Evolutionary conservation across 1,284 basidiomycete genomes (phyloP), one percentile per base, ranked within the genome.

Genomic region (Sporisorium scitamineum): DNA sequence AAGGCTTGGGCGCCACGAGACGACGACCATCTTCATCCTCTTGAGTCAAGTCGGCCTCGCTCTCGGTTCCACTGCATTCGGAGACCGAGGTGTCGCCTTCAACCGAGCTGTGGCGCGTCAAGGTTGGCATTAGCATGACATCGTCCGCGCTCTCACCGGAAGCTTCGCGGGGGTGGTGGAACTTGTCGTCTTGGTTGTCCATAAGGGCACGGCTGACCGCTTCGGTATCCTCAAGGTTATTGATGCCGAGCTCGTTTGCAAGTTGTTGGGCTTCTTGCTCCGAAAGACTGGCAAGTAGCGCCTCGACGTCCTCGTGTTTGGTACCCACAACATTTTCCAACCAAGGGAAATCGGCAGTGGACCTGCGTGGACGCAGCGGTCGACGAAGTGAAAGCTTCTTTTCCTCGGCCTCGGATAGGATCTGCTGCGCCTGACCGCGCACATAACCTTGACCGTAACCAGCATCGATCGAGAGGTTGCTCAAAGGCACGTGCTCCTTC

Each of bases 361-460:
- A 71, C 26, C 64, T 54, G n/a, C 73, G 68, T 2, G 73, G 60
- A 39, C 68, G 68, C 41, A 70, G 18, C 1, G 67, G 73, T 5
- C 67, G 56, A 18, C 64, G 64, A 18, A 71, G 68, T 2, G 73
- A 76, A 11, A 61, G 68, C 51, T 70, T 70, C 42, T 71, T 69
- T 45, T 69, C 53, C 45, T 80, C 76, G 5, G 59, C 51, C 31
- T 80, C 70, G n/a, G 64, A 59, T 5, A 68, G 52, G 41, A 80
- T 76, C 10, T 70, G 70, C 50, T 74, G 70, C 5, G 78, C 73
- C n/a, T 76, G 79, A 10, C 53, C 62, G 9, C 61, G 58, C 5
- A 82, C 80, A 22, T 74, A 81, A 29, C 80, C 80, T 10, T 70
- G 65, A 6, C 65, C 70, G 42, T 69, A 79, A 41, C 67, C 47